phyloP scores from a whole-genome alignment of 129 eudicot species.

The Rutidosis leptorrhynchoides region DNA sequence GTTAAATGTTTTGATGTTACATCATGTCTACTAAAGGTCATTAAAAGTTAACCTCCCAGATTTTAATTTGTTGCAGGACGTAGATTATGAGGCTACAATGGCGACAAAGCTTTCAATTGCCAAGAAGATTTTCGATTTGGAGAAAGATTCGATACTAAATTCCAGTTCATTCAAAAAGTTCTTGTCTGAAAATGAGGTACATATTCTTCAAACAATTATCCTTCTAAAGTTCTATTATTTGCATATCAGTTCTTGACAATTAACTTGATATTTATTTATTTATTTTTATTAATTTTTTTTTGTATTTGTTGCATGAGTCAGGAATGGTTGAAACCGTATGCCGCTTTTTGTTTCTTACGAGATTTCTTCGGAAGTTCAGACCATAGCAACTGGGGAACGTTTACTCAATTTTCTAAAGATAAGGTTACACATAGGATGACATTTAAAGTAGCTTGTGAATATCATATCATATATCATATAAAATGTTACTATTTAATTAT shows the following conservation, averaged over 20 bases:
- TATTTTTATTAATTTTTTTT: too few species aligned
- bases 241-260: not conserved
- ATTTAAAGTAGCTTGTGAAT: not conserved
- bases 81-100: constrained; percentile 94
- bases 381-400: constrained; percentile 96
- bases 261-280: not conserved
- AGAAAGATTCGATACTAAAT: constrained; percentile 58
- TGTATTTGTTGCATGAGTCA: constrained; percentile 32
- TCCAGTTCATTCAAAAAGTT: constrained; percentile 61
- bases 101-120: constrained; percentile 85
- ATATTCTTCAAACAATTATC: not conserved
- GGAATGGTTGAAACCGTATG: constrained; percentile 98
- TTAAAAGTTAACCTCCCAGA: not conserved
- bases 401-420: constrained; percentile 57
- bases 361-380: constrained; percentile 97
- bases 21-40: constrained; percentile 8
- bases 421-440: constrained; percentile 47
- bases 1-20: not conserved
- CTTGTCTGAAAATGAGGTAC: constrained; percentile 80
- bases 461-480: not conserved
- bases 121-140: constrained; percentile 64
- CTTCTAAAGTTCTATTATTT: constrained; percentile 1
- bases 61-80: constrained; percentile 50
- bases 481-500: not conserved
- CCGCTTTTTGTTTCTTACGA: constrained; percentile 94